Conservation (phyloP, 1,284 basidiomycete genomes). For the Entoloma clypeatum region DNA sequence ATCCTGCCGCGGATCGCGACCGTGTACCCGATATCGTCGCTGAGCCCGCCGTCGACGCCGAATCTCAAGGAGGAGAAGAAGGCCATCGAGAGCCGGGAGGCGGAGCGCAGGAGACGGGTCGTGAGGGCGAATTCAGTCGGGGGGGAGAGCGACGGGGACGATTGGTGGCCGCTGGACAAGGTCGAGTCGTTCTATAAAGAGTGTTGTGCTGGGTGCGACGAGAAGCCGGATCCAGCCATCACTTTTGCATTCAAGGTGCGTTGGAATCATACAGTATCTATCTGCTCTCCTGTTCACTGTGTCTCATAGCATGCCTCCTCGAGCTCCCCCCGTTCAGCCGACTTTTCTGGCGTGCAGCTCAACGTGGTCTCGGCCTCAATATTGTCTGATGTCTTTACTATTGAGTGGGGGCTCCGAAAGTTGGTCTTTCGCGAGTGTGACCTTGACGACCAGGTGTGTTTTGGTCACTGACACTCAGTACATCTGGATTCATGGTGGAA, state of each 20-base stretch:
- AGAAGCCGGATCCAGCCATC: conserved; percentile 62
- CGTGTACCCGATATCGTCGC: conserved; percentile 81
- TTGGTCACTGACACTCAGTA: too few species aligned
- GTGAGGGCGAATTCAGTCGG: conserved; percentile 50
- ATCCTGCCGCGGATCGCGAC: conserved; percentile 78
- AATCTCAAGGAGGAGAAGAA: conserved; percentile 72
- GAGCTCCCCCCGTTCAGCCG: conserved; percentile 62
- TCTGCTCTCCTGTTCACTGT: neutral
- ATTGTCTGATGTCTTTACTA: conserved; percentile 82
- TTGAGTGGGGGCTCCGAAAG: conserved; percentile 87
- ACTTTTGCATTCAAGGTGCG: conserved; percentile 69
- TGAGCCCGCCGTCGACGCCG: conserved; percentile 75
- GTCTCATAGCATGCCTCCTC: conserved; percentile 45
- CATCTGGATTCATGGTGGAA: too few species aligned
- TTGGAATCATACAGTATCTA: conserved; percentile 20
- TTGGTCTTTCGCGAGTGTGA: conserved; percentile 78
- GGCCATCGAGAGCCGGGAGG: conserved; percentile 63
- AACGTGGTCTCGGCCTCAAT: conserved; percentile 69
- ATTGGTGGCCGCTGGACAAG: conserved; percentile 79
- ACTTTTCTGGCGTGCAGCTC: conserved; percentile 76
- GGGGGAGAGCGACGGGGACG: conserved; percentile 37
- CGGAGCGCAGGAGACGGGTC: conserved; percentile 57
- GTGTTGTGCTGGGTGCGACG: conserved; percentile 75
- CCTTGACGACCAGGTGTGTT: conserved; percentile 72
- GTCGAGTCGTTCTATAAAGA: conserved; percentile 79